phyloP scores from a whole-genome alignment of 73 alveolate genomes.

The Uronychia setigera region DNA sequence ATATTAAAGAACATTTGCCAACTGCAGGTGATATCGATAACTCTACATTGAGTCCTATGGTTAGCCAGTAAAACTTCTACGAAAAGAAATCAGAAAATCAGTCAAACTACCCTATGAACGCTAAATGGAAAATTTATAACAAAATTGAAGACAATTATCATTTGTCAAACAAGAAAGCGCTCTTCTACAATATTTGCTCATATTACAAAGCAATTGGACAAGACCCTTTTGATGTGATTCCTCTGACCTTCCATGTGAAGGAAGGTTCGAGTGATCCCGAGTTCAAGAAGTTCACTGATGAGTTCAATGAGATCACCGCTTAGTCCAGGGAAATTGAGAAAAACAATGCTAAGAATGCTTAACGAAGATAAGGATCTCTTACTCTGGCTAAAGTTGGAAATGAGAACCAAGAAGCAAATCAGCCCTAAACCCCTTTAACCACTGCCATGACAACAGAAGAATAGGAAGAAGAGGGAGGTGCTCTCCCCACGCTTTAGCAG shows the following conservation, averaged over 20 bases:
- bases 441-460: neutral
- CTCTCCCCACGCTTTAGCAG: neutral
- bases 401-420: neutral
- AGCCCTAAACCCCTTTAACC: neutral
- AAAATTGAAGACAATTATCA: constrained; percentile 44
- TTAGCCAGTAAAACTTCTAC: neutral
- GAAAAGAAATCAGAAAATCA: neutral
- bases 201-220: constrained; percentile 17
- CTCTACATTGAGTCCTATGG: too few relatives aligned
- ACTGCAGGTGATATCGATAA: too few relatives aligned
- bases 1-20: constrained; percentile 1
- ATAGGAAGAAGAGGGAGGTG: neutral
- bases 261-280: neutral
- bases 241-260: constrained; percentile 33
- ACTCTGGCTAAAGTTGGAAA: neutral
- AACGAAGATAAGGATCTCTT: neutral
- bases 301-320: neutral
- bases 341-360: neutral
- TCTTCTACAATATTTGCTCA: constrained; percentile 14
- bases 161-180: constrained; percentile 36
- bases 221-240: constrained; percentile 43
- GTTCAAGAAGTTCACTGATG: neutral
- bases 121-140: constrained; percentile 17
- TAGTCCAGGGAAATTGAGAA: constrained; percentile 2
- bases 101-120: neutral